phyloP scores from a whole-genome alignment of 2,329 filamentous ascomycete genomes.

The Aureobasidium sp. region DNA sequence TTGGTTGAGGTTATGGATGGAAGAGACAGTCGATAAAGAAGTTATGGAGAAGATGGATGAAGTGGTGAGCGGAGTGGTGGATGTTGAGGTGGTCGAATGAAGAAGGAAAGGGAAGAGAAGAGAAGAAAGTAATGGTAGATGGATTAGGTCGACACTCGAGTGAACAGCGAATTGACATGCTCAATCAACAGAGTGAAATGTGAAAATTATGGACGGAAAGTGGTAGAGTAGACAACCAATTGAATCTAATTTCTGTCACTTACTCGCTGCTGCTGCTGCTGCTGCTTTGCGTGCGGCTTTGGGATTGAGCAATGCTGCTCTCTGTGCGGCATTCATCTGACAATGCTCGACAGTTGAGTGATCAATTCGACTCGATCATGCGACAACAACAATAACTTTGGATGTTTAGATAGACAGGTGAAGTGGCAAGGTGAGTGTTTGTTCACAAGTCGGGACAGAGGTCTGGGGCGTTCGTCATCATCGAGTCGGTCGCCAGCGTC shows the following conservation, averaged over 20 bases:
- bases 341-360: background rate
- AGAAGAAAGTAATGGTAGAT: background rate
- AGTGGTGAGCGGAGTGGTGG: background rate
- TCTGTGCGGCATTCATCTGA: constrained; percentile 16
- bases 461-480: constrained; percentile 2
- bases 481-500: background rate
- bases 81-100: background rate
- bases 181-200: background rate
- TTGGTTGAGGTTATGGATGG: background rate
- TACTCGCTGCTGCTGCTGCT: background rate
- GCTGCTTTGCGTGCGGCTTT: constrained; percentile 20
- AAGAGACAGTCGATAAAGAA: background rate
- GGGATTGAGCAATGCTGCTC: constrained; percentile 29
- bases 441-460: background rate
- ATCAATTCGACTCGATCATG: background rate
- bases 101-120: background rate
- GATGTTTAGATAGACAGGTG: background rate
- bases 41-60: background rate
- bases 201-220: background rate
- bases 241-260: background rate
- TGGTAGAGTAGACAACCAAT: background rate
- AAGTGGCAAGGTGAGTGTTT: background rate
- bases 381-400: background rate
- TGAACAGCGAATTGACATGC: background rate
- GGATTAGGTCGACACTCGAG: background rate